A percentile compares a stretch with the other conserved stretches of the same genome.
Evolutionary conservation across 1,139 yeast species (phyloP).

Genomic region (Pichia terricola): DNA sequence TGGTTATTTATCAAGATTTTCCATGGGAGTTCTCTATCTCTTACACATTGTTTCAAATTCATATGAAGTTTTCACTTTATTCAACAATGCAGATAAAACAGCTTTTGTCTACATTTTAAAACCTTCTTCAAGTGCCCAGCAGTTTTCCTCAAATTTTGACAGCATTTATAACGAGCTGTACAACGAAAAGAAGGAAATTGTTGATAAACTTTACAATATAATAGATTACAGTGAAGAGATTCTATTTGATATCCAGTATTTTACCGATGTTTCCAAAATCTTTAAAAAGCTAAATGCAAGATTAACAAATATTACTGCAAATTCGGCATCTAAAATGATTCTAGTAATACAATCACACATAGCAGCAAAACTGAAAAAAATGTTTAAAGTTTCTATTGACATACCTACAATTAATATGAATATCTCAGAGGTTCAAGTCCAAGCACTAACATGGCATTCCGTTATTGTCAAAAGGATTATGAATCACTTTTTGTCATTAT

Average conservation of each 20-base stretch:
- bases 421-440: constrained; percentile 47
- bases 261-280: constrained; percentile 40
- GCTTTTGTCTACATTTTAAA: constrained; percentile 54
- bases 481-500: constrained; percentile 64
- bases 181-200: constrained; percentile 36
- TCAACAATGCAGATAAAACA: constrained; percentile 53
- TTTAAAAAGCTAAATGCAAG: constrained; percentile 45
- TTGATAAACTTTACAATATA: constrained; percentile 34
- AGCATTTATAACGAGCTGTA: constrained; percentile 47
- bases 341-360: constrained; percentile 70
- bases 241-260: constrained; percentile 44
- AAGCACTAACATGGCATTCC: constrained; percentile 84
- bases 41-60: constrained; percentile 69
- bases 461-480: constrained; percentile 58
- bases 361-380: constrained; percentile 33
- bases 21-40: constrained; percentile 56
- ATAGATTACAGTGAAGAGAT: constrained; percentile 44
- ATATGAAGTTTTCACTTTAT: constrained; percentile 63
- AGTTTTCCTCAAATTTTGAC: constrained; percentile 44
- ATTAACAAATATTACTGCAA: constrained; percentile 52
- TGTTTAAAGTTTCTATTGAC: constrained; percentile 38
- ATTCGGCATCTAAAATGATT: constrained; percentile 57
- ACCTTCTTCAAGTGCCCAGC: constrained; percentile 63
- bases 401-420: constrained; percentile 61
- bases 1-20: constrained; percentile 44